Base-by-base conservation (phyloP, 2,329 filamentous ascomycete genomes). In the Cladosporium halotolerans region DNA sequence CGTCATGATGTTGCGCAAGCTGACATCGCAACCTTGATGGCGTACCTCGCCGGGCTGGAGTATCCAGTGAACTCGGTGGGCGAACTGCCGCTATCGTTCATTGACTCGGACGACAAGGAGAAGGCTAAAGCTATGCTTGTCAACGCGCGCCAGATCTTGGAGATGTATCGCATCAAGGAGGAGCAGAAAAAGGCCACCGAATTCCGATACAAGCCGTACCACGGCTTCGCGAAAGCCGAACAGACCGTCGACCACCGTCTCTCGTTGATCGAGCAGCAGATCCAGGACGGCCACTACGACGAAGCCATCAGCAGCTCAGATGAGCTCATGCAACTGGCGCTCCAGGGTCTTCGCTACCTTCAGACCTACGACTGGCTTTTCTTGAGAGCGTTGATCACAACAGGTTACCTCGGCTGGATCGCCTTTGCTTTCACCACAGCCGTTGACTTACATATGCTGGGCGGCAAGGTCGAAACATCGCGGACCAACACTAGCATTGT, bases 351-450 rank as follows among this genome's bases (percentile, higher is more conserved):
- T 56, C 82, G 93, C 47, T 99, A 99, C 68, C 79, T 99, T 23
- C 93, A 99, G 70, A 99, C 91, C 0, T 99, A 99, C 64, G 93
- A 99, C 73, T 99, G 93, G 93, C 78, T 99, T 2, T 99, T 99
- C 72, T 74, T 99, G 34, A 81, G 93, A 56, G 86, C 89, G 2
- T 77, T 99, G 46, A 86, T 99, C 55, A 96, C 93, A 2, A 68
- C 87, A 10, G 93, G 93, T 14, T 99, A 97, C 65, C 73, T 97
- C 7, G 93, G 93, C 16, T 99, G 92, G 92, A 95, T 97, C 66
- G 86, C 87, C 1, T 99, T 91, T 70, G 89, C 91, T 2, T 75
- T 95, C 47, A 93, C 89, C 0, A 95, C 86, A 0, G 90, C 97
- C 45, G 79, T 97, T 57, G 87, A 96, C 66, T 74, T 91, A 49